These are phyloP conservation scores for Leccinum ochraceum DNA, from an alignment of 768 basidiomycete genomes.

Conservation along the genomic window DNA sequence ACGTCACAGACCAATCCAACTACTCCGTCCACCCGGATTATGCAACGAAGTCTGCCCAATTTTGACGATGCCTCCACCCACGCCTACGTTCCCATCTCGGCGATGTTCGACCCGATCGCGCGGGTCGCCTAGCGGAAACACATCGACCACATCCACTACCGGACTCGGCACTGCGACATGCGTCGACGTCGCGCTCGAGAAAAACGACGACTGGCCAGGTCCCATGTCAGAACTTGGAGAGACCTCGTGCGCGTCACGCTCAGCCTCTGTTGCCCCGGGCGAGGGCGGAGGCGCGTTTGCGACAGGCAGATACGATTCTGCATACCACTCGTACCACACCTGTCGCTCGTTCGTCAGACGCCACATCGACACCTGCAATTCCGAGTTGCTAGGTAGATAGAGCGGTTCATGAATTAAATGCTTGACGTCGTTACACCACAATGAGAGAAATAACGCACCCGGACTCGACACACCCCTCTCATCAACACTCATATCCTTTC, in stretches of 20 bases:
- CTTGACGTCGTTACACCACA: background rate
- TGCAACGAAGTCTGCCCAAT: conserved; percentile 94
- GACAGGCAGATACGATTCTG: conserved; percentile 84
- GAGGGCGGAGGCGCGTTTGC: conserved; percentile 34
- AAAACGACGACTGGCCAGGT: conserved; percentile 16
- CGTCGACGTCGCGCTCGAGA: conserved; percentile 29
- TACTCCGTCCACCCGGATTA: conserved; percentile 87
- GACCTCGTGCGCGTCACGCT: background rate
- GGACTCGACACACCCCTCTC: conserved; percentile 50
- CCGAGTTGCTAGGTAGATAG: conserved; percentile 89
- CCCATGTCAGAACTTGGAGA: background rate
- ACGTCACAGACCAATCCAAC: conserved; percentile 82
- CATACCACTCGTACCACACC: conserved; percentile 99
- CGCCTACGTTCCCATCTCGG: conserved; percentile 3
- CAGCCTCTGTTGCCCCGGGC: background rate
- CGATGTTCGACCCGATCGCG: conserved; percentile 12
- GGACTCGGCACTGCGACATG: conserved; percentile 57
- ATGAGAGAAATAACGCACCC: conserved; percentile 52
- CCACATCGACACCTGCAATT: conserved; percentile 93
- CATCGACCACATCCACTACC: conserved; percentile 66
- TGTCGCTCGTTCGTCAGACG: conserved; percentile 84
- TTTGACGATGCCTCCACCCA: conserved; percentile 57
- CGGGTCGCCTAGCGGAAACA: conserved; percentile 27
- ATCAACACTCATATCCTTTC: conserved; percentile 76
- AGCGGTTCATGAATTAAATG: conserved; percentile 70